A percentile compares a stretch with the other conserved stretches of the same genome.
These are phyloP conservation scores for Hanseniaspora uvarum DNA, from an alignment of 1,139 yeast genomes.

Conservation along the genomic window DNA sequence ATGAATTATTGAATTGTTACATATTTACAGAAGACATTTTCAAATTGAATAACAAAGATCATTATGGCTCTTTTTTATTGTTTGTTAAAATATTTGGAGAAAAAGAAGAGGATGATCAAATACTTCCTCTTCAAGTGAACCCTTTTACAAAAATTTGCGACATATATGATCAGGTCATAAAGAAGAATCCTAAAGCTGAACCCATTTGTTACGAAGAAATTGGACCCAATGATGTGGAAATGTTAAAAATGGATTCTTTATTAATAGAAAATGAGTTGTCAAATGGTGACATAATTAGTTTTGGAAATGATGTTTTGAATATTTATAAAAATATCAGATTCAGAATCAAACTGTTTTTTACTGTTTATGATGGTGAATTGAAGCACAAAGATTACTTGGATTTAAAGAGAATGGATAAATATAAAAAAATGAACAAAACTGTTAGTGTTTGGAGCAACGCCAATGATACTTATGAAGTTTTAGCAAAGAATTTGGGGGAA, in stretches of 20 bases:
- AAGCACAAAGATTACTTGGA: constrained; percentile 43
- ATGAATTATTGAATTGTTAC: constrained; percentile 1
- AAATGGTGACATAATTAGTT: constrained; percentile 69
- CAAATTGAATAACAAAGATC: constrained; percentile 18
- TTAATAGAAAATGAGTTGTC: constrained; percentile 52
- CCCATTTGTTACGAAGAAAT: constrained; percentile 39
- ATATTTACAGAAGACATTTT: constrained; percentile 11
- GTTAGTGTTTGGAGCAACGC: constrained; percentile 66
- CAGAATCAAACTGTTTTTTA: constrained; percentile 50
- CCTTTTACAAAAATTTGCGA: constrained; percentile 9
- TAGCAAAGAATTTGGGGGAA: constrained; percentile 51
- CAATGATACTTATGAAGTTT: constrained; percentile 45
- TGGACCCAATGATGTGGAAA: constrained; percentile 51
- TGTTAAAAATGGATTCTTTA: constrained; percentile 34
- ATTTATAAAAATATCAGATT: constrained; percentile 58
- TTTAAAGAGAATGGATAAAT: constrained; percentile 27
- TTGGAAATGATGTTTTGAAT: constrained; percentile 43
- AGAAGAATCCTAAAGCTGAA: neutral
- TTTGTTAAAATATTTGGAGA: constrained; percentile 3
- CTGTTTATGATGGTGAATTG: constrained; percentile 34
- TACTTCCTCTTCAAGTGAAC: constrained; percentile 16
- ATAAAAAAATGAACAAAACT: constrained; percentile 18
- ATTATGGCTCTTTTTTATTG: constrained; percentile 20
- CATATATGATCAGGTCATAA: neutral
- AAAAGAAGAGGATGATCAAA: constrained; percentile 18